These are phyloP conservation scores for Solanum pimpinellifolium DNA, from an alignment of 257 asterid species.

Conservation along the genomic window DNA sequence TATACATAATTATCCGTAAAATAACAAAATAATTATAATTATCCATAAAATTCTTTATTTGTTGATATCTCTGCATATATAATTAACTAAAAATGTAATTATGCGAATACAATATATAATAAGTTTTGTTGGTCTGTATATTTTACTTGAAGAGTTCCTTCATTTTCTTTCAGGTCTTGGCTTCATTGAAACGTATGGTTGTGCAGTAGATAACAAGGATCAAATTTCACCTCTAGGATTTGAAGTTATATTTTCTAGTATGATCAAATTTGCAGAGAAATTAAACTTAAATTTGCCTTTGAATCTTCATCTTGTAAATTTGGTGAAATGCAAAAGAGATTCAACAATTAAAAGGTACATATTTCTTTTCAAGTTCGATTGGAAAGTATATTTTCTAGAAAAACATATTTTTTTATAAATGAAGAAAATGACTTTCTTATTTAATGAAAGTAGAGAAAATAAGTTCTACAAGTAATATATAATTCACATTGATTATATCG, in stretches of 20 bases:
- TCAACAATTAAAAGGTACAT: neutral
- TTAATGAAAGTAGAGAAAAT: no score
- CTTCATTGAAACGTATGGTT: slow-evolving; percentile 2
- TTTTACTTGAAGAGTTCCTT: neutral
- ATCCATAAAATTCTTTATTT: no score
- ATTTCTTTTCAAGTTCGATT: neutral
- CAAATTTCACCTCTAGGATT: slow-evolving; percentile 24
- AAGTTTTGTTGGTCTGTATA: neutral
- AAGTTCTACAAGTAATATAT: no score
- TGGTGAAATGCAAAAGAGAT: neutral
- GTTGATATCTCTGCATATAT: no score
- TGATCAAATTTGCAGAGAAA: slow-evolving; percentile 15
- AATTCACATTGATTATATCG: no score
- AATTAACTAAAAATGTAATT: neutral
- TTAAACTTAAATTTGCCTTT: slow-evolving; percentile 14
- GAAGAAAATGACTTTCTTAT: no score
- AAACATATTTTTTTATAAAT: no score
- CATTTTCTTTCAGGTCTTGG: slow-evolving; percentile 15
- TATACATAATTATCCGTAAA: no score
- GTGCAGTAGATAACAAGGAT: slow-evolving; percentile 1
- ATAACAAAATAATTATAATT: no score
- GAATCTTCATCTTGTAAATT: neutral
- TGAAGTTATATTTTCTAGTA: slow-evolving; percentile 12
- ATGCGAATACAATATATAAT: neutral
- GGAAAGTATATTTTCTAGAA: neutral